phyloP scores from a whole-genome alignment of 306 rosid genomes.

The Prunus dulcis region DNA sequence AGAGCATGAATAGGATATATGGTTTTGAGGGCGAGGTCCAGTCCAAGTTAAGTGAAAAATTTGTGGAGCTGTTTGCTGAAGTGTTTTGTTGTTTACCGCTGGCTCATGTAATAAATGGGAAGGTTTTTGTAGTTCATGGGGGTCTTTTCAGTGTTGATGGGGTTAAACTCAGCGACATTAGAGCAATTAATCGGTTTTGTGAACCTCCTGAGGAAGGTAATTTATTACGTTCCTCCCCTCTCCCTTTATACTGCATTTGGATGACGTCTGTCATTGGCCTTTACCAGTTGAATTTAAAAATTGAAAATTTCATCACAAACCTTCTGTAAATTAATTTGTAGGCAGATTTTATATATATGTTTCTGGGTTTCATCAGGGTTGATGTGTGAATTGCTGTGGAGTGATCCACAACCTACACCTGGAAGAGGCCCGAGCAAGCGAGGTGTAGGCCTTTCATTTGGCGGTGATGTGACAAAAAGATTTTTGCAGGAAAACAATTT shows the following conservation, averaged over 20 bases:
- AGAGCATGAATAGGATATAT: conserved; percentile 99
- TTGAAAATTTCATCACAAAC: neutral
- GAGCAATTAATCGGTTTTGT: conserved; percentile 88
- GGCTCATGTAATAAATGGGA: conserved; percentile 87
- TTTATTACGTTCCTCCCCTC: neutral
- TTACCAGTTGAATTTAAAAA: neutral
- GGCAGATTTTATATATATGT: conserved; percentile 12
- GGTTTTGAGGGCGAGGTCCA: conserved; percentile 99
- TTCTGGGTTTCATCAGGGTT: conserved; percentile 52
- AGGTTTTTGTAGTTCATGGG: conserved; percentile 91
- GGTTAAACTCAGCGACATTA: conserved; percentile 81
- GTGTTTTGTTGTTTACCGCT: conserved; percentile 89
- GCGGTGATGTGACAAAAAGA: conserved; percentile 83
- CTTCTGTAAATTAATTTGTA: neutral
- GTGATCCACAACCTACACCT: conserved; percentile 93
- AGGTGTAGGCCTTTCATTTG: conserved; percentile 96
- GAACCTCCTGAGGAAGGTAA: conserved; percentile 99
- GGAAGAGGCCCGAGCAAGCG: conserved; percentile 99
- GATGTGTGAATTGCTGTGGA: conserved; percentile 99
- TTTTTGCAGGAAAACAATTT: conserved; percentile 85
- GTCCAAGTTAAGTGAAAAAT: conserved; percentile 76
- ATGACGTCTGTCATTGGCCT: conserved; percentile 16
- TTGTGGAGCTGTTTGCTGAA: conserved; percentile 96
- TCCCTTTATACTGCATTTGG: neutral
- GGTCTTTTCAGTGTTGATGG: conserved; percentile 99